A percentile compares a stretch with the other conserved stretches of the same genome.
phyloP scores from a whole-genome alignment of 345 rosid species.

The Acer campestre region DNA sequence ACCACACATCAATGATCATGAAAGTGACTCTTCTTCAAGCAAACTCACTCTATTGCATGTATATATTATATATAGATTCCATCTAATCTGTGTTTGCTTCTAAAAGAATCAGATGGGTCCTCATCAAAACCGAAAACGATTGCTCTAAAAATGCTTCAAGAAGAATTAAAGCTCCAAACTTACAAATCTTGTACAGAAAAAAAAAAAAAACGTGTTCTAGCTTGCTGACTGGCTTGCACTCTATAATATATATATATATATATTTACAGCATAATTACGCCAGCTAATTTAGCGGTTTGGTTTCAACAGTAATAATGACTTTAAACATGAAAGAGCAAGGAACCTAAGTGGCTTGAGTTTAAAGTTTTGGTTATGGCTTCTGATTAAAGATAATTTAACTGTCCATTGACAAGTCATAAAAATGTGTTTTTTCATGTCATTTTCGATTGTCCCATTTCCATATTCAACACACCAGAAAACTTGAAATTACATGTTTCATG shows the following conservation, averaged over 20 bases:
- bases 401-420: neutral
- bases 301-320: conserved; percentile 28
- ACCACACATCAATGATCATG: neutral
- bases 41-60: neutral
- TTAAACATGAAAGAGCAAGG: conserved; percentile 20
- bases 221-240: neutral
- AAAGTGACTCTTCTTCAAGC: neutral
- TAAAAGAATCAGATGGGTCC: neutral
- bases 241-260: neutral
- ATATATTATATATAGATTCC: neutral
- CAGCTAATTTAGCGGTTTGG: conserved; percentile 9
- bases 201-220: no score
- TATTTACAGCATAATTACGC: neutral
- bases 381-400: conserved; percentile 29
- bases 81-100: neutral
- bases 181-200: neutral
- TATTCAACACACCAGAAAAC: conserved; percentile 16
- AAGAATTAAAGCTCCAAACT: conserved; percentile 6
- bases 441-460: conserved; percentile 26
- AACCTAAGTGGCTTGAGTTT: conserved; percentile 24
- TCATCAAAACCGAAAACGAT: neutral
- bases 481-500: conserved; percentile 28
- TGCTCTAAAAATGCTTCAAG: neutral
- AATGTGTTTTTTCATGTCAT: conserved; percentile 15
- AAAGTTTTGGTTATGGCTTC: conserved; percentile 39